phyloP scores from a whole-genome alignment of 768 basidiomycete species.

The Mycena sanguinolenta region DNA sequence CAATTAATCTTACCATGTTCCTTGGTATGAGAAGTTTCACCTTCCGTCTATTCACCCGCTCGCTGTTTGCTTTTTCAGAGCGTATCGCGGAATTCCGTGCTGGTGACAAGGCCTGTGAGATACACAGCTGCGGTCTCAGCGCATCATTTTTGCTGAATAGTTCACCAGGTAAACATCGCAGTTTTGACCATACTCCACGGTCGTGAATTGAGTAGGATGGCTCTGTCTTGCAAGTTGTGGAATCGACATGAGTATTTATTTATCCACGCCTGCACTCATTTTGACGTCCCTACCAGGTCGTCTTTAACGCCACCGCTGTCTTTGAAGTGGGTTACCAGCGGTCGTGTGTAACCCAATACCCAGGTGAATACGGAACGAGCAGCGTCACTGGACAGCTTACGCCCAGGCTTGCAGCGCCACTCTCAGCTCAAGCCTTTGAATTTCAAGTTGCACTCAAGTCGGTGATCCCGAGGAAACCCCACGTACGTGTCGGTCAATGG shows the following conservation, averaged over 20 bases:
- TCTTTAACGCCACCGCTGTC: constrained; percentile 60
- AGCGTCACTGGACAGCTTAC: neutral
- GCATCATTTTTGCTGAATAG: neutral
- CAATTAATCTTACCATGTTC: constrained; percentile 54
- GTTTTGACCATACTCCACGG: constrained; percentile 62
- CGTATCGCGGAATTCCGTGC: constrained; percentile 51
- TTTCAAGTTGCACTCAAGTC: constrained; percentile 2
- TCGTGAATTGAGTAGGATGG: constrained; percentile 60
- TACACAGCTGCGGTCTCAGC: too few species aligned
- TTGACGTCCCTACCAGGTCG: constrained; percentile 46
- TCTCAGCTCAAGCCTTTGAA: constrained; percentile 1
- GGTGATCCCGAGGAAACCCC: neutral
- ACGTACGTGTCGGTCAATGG: neutral
- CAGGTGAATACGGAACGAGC: neutral
- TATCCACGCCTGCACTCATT: neutral
- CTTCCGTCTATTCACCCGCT: neutral
- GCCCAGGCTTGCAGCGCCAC: neutral
- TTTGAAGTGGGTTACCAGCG: constrained; percentile 62
- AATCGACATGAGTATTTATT: constrained; percentile 45
- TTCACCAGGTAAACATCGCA: constrained; percentile 53
- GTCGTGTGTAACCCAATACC: constrained; percentile 3
- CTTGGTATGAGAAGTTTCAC: constrained; percentile 49
- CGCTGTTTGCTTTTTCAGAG: constrained; percentile 38
- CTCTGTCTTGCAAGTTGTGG: constrained; percentile 58
- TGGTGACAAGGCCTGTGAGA: constrained; percentile 52